phyloP scores from a whole-genome alignment of 225 moss, liverwort and hornwort genomes.

The Takakia lepidozioides region DNA sequence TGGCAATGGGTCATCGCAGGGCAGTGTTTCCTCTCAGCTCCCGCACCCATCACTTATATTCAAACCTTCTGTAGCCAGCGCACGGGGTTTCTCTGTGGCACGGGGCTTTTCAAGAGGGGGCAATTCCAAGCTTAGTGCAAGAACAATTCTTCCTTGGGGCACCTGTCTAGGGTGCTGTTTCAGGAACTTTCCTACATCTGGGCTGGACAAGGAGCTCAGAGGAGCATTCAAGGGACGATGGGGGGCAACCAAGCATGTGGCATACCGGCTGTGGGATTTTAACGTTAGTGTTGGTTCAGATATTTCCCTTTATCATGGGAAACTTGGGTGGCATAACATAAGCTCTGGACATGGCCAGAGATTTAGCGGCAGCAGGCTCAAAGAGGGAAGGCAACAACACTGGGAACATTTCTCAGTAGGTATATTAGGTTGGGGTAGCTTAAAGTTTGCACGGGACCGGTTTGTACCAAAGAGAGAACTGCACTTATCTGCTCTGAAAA shows the following conservation, averaged over 20 bases:
- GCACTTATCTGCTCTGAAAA: neutral
- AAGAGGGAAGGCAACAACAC: neutral
- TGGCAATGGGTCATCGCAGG: neutral
- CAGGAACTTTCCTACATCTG: too few relatives aligned
- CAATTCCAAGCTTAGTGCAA: constrained; percentile 6
- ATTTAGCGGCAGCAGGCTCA: too few relatives aligned
- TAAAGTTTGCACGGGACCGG: constrained; percentile 6
- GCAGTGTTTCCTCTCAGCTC: neutral
- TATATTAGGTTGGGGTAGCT: constrained; percentile 9
- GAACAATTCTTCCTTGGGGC: neutral
- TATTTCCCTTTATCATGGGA: too few relatives aligned
- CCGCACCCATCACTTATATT: neutral
- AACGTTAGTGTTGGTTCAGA: too few relatives aligned
- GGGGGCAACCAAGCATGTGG: constrained; percentile 1
- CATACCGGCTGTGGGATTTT: too few relatives aligned
- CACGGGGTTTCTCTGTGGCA: constrained; percentile 3
- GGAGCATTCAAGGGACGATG: constrained; percentile 3
- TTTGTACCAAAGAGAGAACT: neutral
- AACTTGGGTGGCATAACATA: too few relatives aligned
- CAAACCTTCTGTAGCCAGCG: constrained; percentile 12
- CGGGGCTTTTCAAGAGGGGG: constrained; percentile 1
- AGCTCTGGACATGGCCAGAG: too few relatives aligned
- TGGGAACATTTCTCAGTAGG: neutral
- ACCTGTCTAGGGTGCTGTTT: too few relatives aligned
- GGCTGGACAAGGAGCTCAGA: too few relatives aligned